These are phyloP conservation scores for Heterobasidion parviporum DNA, from an alignment of 1,284 basidiomycete species.

Conservation along the genomic window DNA sequence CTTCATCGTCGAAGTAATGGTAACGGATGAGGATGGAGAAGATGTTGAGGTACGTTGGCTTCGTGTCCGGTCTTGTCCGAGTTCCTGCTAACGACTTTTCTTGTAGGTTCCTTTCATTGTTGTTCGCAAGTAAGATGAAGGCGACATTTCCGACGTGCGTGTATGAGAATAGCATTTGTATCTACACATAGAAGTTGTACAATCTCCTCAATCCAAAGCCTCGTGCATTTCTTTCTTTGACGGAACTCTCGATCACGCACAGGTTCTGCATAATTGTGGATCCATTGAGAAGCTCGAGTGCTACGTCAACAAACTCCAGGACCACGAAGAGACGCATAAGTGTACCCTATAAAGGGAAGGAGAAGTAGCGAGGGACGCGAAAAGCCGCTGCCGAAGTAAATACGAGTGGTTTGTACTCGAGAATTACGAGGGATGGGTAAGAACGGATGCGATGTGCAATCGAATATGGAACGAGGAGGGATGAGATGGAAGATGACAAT, in stretches of 20 bases:
- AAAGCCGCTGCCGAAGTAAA: neutral
- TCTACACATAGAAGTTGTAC: neutral
- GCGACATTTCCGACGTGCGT: neutral
- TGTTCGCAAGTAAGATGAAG: constrained; percentile 15
- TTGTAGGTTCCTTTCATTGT: constrained; percentile 66
- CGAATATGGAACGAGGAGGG: neutral
- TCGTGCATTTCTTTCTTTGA: too few species aligned
- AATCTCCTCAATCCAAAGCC: neutral
- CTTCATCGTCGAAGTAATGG: constrained; percentile 92
- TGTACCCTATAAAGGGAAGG: neutral
- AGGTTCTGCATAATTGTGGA: neutral
- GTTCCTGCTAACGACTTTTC: neutral
- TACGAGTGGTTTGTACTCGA: constrained; percentile 1
- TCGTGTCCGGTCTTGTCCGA: neutral
- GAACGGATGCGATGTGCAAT: neutral
- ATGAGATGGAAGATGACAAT: constrained; percentile 9
- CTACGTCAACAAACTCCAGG: neutral
- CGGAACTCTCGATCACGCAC: too few species aligned
- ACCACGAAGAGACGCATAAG: neutral
- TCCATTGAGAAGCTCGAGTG: neutral
- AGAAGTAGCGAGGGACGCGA: neutral
- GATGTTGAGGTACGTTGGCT: constrained; percentile 63
- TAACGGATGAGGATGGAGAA: constrained; percentile 83
- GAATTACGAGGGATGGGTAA: neutral
- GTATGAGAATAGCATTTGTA: neutral